Base-by-base conservation (phyloP, 108 stramenopile species). In the Schizochytrium sp. region DNA sequence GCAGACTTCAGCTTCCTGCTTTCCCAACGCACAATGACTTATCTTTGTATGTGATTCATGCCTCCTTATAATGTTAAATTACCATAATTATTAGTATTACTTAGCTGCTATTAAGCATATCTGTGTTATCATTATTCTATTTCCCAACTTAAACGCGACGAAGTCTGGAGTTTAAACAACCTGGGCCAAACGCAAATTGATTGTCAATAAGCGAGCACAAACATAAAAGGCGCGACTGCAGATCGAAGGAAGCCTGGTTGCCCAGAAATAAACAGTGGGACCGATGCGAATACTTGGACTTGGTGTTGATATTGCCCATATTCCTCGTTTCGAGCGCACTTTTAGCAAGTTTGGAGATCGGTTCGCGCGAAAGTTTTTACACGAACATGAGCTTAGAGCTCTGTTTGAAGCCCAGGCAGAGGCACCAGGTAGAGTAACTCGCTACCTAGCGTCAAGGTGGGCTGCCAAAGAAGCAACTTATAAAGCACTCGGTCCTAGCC, bases 401-500 rank as follows among this genome's bases (percentile, higher is more conserved):
- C 45, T 83, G 72, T 17, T 19, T 17, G 19, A 60, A n/a, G 19
- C 19, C 19, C 59, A 60, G 59, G n/a, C 59, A n/a, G 59, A n/a
- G 19, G 17, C 59, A 60, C 17, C 17, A 60, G 59, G 59, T 60
- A 19, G 59, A 60, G n/a, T 60, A 19, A 19, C 59, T n/a, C 50
- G 76, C 53, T 83, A 55, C 13, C 76, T 83, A 38, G 76, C 76
- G 45, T 83, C 50, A 42, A 83, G 76, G 47, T 83, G 76, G 76
- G 76, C 76, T 5, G 76, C 76, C 5, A 83, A 83, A 1, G 76
- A 83, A 40, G 76, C 76, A 12, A 53, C 76, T 3, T 83, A 47
- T 83, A 83, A 83, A 40, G 76, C 76, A 5, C 47, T 83, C 10
- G 76, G 76, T 5, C 76, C 10, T 5, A 49, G 50, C 76, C 40